Percentiles rank a stretch among this genome's conserved stretches.
Evolutionary conservation across 2,329 filamentous ascomycete genomes (phyloP).

Genomic region (Paraphaeosphaeria sporulosa): DNA sequence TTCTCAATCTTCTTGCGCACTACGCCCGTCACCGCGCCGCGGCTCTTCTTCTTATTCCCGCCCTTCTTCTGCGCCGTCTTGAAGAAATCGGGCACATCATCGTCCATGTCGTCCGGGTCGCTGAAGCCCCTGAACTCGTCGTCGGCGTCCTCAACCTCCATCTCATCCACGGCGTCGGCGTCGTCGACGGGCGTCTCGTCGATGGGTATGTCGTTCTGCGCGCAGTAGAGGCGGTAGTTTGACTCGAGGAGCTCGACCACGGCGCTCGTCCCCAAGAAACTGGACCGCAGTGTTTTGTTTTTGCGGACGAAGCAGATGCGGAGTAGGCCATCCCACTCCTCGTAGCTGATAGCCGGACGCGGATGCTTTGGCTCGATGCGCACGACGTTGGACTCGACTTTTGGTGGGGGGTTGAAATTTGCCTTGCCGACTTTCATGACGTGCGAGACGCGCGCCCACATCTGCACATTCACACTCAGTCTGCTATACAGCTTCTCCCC

Average conservation of each 20-base stretch:
- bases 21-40: slow-evolving; percentile 79
- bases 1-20: slow-evolving; percentile 87
- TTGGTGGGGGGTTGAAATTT: slow-evolving; percentile 94
- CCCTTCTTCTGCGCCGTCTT: slow-evolving; percentile 68
- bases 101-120: slow-evolving; percentile 65
- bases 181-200: slow-evolving; percentile 64
- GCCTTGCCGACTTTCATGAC: slow-evolving; percentile 95
- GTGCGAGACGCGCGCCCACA: slow-evolving; percentile 77
- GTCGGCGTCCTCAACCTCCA: slow-evolving; percentile 56
- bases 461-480: slow-evolving; percentile 92
- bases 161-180: slow-evolving; percentile 49
- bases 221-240: slow-evolving; percentile 91
- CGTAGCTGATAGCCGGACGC: slow-evolving; percentile 86
- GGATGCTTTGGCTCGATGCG: slow-evolving; percentile 88
- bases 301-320: slow-evolving; percentile 84
- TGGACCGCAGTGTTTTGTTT: slow-evolving; percentile 86
- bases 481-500: slow-evolving; percentile 89
- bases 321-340: slow-evolving; percentile 93
- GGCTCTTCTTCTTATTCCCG: slow-evolving; percentile 70
- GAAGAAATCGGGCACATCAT: slow-evolving; percentile 86
- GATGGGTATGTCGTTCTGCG: slow-evolving; percentile 80
- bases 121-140: slow-evolving; percentile 59
- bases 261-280: slow-evolving; percentile 80
- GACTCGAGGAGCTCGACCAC: slow-evolving; percentile 83
- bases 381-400: slow-evolving; percentile 91